Base-by-base conservation (phyloP, 1,284 basidiomycete genomes). In the Trametes sp. region DNA sequence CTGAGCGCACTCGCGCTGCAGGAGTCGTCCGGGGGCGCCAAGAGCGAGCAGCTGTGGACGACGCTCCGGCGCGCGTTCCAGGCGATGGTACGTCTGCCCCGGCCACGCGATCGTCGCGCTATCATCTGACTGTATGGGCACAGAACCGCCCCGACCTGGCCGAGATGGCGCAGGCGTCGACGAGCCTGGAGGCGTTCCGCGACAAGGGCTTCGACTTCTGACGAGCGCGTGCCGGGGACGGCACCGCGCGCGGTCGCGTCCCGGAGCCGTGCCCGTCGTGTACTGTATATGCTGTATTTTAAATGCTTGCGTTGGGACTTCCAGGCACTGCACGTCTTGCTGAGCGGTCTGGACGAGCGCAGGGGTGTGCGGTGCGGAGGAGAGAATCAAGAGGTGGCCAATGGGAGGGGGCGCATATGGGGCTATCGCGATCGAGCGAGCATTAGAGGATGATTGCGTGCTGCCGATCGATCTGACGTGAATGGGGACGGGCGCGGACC, bases 1-100 rank as follows among this genome's bases (percentile, higher is more conserved):
- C 82, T 99, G 57, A 92, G 94, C 61, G 98, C 95, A 0, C 80
- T 99, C n/a, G 87, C 87, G 1, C 81, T 98, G 70, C 97, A 90
- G 74, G 86, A 89, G 52, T 73, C 85, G 41, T 82, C 83, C 0
- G 84, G 81, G 58, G 86, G 83, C 42, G 87, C 88, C 61, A 92
- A 92, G 52, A 94, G 90, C 69, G 87, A 91, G 64, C 91, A 94
- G 67, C 81, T 99, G 29, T 98, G 96, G 97, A 85, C 87, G 62
- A 98, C 97, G n/a, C 84, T 99, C 29, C 85, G 94, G 61, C 85
- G 96, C 46, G 89, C 94, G 21, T 87, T 98, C 67, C 73, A 89
- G 51, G 83, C 88, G 38, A 92, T 98, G 93, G 94, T 93, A 68
- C 67, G 84, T 77, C 24, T 21, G 23, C n/a, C 56, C 53, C 14